Conservation (phyloP, 495 filamentous ascomycete species). For the Hyaloscypha variabilis region DNA sequence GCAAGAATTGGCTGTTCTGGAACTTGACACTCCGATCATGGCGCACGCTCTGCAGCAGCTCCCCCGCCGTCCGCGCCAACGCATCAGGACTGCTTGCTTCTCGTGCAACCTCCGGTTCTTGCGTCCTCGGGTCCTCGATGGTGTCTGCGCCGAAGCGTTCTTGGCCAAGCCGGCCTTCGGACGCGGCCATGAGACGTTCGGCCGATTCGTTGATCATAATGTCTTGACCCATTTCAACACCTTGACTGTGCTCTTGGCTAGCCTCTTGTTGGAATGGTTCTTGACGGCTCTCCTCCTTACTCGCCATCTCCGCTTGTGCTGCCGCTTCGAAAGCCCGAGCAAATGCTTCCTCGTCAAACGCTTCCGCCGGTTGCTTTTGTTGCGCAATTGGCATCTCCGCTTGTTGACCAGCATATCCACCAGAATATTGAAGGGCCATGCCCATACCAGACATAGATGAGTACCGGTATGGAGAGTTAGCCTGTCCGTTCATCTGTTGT, state of each 20-base stretch:
- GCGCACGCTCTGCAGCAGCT: conserved; percentile 69
- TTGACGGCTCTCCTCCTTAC: background rate
- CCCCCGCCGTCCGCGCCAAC: conserved; percentile 69
- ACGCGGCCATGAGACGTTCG: conserved; percentile 12
- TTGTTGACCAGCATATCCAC: conserved; percentile 18
- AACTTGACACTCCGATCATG: conserved; percentile 73
- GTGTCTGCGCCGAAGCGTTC: conserved; percentile 55
- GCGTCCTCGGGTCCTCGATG: conserved; percentile 26
- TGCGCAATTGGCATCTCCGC: conserved; percentile 9
- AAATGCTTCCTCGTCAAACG: conserved; percentile 42
- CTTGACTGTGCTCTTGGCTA: conserved; percentile 1
- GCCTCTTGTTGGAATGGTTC: background rate
- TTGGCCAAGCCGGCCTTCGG: conserved; percentile 29
- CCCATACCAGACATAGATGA: conserved; percentile 18
- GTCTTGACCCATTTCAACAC: conserved; percentile 13
- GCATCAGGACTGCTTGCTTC: conserved; percentile 59
- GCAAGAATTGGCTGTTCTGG: conserved; percentile 75
- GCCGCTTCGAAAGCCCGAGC: conserved; percentile 40
- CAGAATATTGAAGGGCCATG: conserved; percentile 14
- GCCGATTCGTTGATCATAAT: conserved; percentile 22
- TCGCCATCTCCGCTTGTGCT: conserved; percentile 24
- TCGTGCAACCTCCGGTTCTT: conserved; percentile 21
- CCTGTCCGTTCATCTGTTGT: conserved; percentile 9
- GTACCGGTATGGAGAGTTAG: background rate
- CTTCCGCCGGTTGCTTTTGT: conserved; percentile 26